Evolutionary conservation across 2,329 filamentous ascomycete species (phyloP), one percentile per base, ranked within the genome.

Genomic region (Bimuria novae-zelandiae): DNA sequence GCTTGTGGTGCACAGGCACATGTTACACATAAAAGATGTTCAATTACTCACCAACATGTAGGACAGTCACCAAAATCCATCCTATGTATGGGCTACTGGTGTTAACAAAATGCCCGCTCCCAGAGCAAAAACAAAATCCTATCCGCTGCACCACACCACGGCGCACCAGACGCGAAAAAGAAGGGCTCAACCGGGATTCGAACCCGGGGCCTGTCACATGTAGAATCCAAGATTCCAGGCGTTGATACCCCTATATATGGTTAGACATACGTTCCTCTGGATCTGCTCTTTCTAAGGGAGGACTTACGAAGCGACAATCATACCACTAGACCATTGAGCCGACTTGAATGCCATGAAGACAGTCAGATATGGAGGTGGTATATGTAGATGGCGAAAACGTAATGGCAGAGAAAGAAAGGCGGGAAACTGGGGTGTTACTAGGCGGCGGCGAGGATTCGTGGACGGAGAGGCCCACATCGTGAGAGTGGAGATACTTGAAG

Each of bases 121-220:
- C n/a, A n/a, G n/a, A n/a, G n/a, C n/a, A n/a, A n/a, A n/a, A n/a
- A n/a, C n/a, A n/a, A n/a, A n/a, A n/a, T n/a, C n/a, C n/a, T n/a
- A n/a, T n/a, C n/a, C n/a, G n/a, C n/a, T n/a, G n/a, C n/a, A n/a
- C n/a, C n/a, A n/a, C n/a, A n/a, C n/a, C n/a, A n/a, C n/a, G n/a
- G n/a, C 33, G 16, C 33, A 17, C 33, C 5, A 14, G 16, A 17
- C 2, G 8, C 14, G 52, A 10, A 40, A 41, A 19, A 52, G 30
- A 36, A 16, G 56, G 56, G 56, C 56, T 46, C 23, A 39, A 46
- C 53, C 50, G 56, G 51, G 56, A 59, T 54, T 64, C 52, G 61
- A 62, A 64, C 61, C 61, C 64, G 62, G 64, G 64, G 56, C 62
- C 64, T 66, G 60, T 61, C 60, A 64, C 65, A 67, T 44, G 25